Conservation (phyloP, 768 basidiomycete genomes). For the Suillus clintonianus region DNA sequence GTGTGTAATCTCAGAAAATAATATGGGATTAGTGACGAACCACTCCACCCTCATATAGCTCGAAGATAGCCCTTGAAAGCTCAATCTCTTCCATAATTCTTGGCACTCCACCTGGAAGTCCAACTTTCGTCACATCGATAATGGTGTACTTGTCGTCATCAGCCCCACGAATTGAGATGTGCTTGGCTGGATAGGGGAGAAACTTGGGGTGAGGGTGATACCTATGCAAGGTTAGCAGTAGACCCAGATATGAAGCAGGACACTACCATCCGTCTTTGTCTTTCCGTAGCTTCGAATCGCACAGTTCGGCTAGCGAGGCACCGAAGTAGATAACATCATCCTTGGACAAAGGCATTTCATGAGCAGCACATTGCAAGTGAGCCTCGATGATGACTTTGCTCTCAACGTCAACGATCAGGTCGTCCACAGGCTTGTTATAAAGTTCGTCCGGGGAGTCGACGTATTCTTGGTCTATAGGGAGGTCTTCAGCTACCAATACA, state of each 20-base stretch:
- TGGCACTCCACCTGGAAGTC: slow-evolving; percentile 24
- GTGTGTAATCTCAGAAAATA: not conserved
- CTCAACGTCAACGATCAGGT: slow-evolving; percentile 71
- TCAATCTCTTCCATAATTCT: slow-evolving; percentile 80
- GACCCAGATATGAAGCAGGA: not conserved
- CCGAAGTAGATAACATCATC: slow-evolving; percentile 79
- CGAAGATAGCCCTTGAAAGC: slow-evolving; percentile 80
- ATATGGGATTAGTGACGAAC: slow-evolving; percentile 40
- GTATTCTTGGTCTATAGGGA: slow-evolving; percentile 78
- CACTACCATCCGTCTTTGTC: slow-evolving; percentile 85
- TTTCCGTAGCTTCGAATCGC: slow-evolving; percentile 55
- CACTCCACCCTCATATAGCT: slow-evolving; percentile 87
- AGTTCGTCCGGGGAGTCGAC: slow-evolving; percentile 68
- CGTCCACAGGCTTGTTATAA: slow-evolving; percentile 60
- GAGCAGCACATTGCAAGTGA: slow-evolving; percentile 85
- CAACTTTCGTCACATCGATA: slow-evolving; percentile 57
- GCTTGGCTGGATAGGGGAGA: slow-evolving; percentile 72
- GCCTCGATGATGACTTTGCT: slow-evolving; percentile 78
- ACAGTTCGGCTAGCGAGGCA: slow-evolving; percentile 55
- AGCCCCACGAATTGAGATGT: slow-evolving; percentile 73
- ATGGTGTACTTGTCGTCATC: slow-evolving; percentile 81
- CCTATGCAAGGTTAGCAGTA: slow-evolving; percentile 41
- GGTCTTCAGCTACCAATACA: slow-evolving; percentile 66
- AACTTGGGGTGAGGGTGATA: slow-evolving; percentile 82
- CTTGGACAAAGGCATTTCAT: slow-evolving; percentile 77